A percentile compares a stretch with the other conserved stretches of the same genome.
Evolutionary conservation across 345 rosid genomes (phyloP).

Genomic region (Gossypium herbaceum): DNA sequence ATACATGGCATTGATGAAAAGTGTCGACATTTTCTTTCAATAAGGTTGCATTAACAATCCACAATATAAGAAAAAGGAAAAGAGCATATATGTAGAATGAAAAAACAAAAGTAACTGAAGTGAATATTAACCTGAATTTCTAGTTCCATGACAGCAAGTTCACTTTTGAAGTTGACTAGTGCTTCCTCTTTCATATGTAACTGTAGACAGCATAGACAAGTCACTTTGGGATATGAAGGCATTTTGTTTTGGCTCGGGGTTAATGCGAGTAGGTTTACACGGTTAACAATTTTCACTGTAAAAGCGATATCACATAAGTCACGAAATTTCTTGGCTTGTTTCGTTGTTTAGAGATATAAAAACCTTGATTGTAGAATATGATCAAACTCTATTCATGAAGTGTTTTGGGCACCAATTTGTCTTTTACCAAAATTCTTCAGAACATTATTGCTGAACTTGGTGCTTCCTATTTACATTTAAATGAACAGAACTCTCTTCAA

Average conservation of each 20-base stretch:
- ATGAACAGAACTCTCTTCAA: background rate
- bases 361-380: background rate
- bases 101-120: background rate
- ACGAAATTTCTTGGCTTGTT: background rate
- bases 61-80: slow-evolving; percentile 3
- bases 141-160: slow-evolving; percentile 77
- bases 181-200: slow-evolving; percentile 52
- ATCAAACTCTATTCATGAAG: background rate
- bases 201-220: slow-evolving; percentile 33
- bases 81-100: background rate
- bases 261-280: background rate
- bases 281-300: background rate
- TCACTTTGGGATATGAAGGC: background rate
- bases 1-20: background rate
- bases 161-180: slow-evolving; percentile 60
- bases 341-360: background rate
- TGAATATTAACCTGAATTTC: slow-evolving; percentile 59
- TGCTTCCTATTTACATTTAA: background rate
- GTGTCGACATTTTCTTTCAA: background rate
- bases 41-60: background rate
- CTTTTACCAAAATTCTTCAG: background rate
- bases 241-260: background rate
- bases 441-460: background rate
- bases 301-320: background rate
- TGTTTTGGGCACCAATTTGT: background rate